A percentile compares a stretch with the other conserved stretches of the same genome.
Evolutionary conservation across 1,284 basidiomycete genomes (phyloP).

Genomic region (Cystobasidiaceae sp.): DNA sequence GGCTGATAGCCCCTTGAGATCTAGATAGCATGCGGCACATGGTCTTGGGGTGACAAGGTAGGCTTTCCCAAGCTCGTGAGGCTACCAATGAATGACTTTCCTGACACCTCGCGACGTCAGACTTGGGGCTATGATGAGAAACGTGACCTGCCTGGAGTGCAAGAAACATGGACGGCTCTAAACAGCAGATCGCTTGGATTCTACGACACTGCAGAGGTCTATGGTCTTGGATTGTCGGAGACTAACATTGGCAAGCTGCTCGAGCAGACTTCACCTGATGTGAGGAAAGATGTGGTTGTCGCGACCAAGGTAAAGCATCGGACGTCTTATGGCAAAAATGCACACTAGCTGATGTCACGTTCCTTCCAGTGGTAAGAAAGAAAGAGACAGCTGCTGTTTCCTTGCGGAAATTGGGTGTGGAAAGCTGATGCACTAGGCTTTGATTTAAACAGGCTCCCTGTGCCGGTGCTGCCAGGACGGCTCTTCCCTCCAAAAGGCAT

Average conservation of each 20-base stretch:
- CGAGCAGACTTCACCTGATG: background rate
- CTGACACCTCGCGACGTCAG: background rate
- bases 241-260: conserved; percentile 1
- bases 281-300: background rate
- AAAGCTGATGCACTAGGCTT: too few species aligned
- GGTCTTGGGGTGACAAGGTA: conserved; percentile 9
- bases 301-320: conserved; percentile 5
- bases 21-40: conserved; percentile 8
- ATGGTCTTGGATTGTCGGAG: conserved; percentile 1
- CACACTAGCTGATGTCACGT: background rate
- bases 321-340: too few species aligned
- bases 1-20: background rate
- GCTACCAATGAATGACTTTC: background rate
- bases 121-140: conserved; percentile 10
- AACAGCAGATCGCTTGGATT: background rate
- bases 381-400: background rate
- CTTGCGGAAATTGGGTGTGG: background rate
- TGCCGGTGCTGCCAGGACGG: background rate
- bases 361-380: background rate
- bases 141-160: background rate
- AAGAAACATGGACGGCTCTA: conserved; percentile 10
- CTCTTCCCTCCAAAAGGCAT: conserved; percentile 1
- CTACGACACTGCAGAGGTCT: conserved; percentile 14
- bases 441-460: background rate
- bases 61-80: background rate